Conservation (phyloP, 1,139 yeast species). For the Debaryomyces subglobosus region DNA sequence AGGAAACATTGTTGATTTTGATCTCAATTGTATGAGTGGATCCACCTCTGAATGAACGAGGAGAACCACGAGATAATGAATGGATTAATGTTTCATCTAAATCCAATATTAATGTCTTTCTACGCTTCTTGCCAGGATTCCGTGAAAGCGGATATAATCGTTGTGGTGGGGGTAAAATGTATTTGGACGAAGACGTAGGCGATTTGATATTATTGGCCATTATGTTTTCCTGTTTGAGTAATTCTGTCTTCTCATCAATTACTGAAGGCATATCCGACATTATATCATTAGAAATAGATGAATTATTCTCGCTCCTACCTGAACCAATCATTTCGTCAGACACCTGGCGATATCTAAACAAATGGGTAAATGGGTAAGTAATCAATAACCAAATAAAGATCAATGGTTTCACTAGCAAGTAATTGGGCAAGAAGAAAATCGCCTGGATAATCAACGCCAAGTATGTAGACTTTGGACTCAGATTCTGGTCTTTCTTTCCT, state of each 20-base stretch:
- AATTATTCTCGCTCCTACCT: conserved; percentile 6
- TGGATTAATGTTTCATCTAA: conserved; percentile 94
- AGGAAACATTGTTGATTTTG: conserved; percentile 65
- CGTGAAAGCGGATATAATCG: conserved; percentile 47
- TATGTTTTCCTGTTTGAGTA: conserved; percentile 42
- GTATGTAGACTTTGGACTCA: conserved; percentile 15
- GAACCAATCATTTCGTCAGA: conserved; percentile 4
- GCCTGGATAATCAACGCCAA: conserved; percentile 10
- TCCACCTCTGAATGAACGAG: conserved; percentile 45
- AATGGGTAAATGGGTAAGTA: conserved; percentile 22
- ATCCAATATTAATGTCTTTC: conserved; percentile 73
- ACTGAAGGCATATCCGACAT: conserved; percentile 8
- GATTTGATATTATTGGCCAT: conserved; percentile 55
- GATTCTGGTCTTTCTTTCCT: conserved; percentile 17
- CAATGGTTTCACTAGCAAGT: conserved; percentile 26
- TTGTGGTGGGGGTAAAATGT: conserved; percentile 52
- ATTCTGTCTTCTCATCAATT: conserved; percentile 46
- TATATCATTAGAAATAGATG: neutral
- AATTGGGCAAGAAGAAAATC: conserved; percentile 23
- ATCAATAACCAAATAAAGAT: conserved; percentile 22
- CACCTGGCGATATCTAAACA: conserved; percentile 7
- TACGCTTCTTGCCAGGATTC: conserved; percentile 40
- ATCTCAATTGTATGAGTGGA: conserved; percentile 84
- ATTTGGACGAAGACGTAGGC: conserved; percentile 55
- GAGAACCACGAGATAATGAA: conserved; percentile 72